Base-by-base conservation (phyloP, 768 basidiomycete genomes). In the Boletales sp. region DNA sequence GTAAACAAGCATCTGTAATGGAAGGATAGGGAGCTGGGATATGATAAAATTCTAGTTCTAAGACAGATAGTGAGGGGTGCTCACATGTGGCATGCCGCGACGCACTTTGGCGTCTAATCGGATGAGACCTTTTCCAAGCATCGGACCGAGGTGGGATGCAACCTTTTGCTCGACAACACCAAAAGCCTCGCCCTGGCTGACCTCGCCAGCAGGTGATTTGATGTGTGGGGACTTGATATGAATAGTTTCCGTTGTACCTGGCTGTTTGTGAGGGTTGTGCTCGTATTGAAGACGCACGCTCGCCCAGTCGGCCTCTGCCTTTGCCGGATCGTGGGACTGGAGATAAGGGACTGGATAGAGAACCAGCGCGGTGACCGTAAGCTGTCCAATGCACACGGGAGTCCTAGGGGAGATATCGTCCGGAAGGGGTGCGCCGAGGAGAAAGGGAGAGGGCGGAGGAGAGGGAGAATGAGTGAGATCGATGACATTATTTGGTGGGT, bases 161-260 rank as follows among this genome's bases (percentile, higher is more conserved):
- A 89, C 86, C 61, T 86, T 90, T 66, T 91, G 90, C 62, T 94
- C 92, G 29, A 94, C 80, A 17, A 94, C 85, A 6, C 79, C 92
- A 57, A 94, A 94, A 13, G 73, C 74, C 44, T 93, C 88, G 2
- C 83, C 83, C 7, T 73, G 63, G 3, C 74, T 61, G 21, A 71
- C 62, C 51, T 87, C 84, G 15, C 86, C 86, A 34, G 73, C 71
- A 2, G 72, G 67, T 24, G 70, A 64, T 57, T 77, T 78, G 19
- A 65, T 64, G 43, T 73, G 75, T 3, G 89, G 89, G 0, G 83
- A 74, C 61, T 78, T 82, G 56, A 94, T 87, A 55, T 90, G 83
- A 35, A 94, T 86, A 5, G 87, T 90, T 61, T 92, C 89, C 47
- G 77, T 73, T 43, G 68, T 49, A 30, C 74, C 75, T 5, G 73